Evolutionary conservation across 768 basidiomycete genomes (phyloP), one percentile per base, ranked within the genome.

Genomic region (Trametes sanguinea): DNA sequence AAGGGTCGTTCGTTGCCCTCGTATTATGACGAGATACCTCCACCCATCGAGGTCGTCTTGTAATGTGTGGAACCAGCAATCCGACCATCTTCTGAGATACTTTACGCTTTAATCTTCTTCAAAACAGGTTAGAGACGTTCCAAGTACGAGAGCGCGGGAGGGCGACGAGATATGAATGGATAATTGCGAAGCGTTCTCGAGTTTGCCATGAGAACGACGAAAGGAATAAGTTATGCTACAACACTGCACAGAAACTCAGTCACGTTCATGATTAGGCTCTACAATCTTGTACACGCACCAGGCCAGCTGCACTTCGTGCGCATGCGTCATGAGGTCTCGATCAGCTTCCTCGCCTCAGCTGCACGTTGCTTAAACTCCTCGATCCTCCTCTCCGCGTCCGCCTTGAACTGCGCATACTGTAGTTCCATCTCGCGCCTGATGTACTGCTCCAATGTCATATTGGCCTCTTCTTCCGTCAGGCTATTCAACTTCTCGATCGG

Each of bases 371-470:
- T 76, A 71, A 87, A 86, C 62, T 71, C 62, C 16, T 71, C 73
- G 52, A 88, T 83, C 71, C 79, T 76, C 63, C 73, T 74, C 66
- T 80, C 80, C 3, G 82, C 86, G 61, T 87, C 83, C 48, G 67
- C 67, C 73, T 77, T 72, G 68, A 88, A 78, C 60, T 80, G 83
- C 65, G 87, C 85, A 65, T 83, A 85, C 73, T 92, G 82, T 48
- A 83, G 73, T 64, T 80, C 80, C 72, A 92, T 89, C 75, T 94
- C 91, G 65, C 85, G 83, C 57, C 87, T 80, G 60, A 94, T 86
- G 84, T 90, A 90, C 68, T 94, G 85, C 68, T 94, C 92, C 51
- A 95, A 81, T 0, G 91, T 89, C 89, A 94, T 88, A 17, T 79
- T 75, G 61, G 87, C 78, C 71, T 94, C 89, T 17, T 83, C 83